Percentiles rank a stretch among this genome's conserved stretches.
Conservation (phyloP, 768 basidiomycete species). For the Trametes sanguinea region DNA sequence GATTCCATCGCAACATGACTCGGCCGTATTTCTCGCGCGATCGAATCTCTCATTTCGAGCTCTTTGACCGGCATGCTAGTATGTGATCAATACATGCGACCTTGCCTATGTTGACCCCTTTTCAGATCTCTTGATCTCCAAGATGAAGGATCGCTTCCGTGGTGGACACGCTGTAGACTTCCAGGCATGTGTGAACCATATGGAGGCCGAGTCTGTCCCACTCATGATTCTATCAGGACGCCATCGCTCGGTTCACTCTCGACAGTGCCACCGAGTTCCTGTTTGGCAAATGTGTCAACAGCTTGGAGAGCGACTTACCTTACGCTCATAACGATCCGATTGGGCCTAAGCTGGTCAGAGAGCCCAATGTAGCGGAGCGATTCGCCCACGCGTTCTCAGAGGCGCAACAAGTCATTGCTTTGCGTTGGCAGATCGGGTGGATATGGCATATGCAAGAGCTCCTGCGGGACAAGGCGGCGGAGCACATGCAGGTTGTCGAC, state of each 20-base stretch:
- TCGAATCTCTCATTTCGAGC: slow-evolving; percentile 37
- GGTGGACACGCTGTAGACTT: slow-evolving; percentile 22
- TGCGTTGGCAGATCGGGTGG: slow-evolving; percentile 34
- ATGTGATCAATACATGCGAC: no score
- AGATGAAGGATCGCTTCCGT: no score
- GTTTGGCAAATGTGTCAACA: slow-evolving; percentile 47
- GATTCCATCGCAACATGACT: slow-evolving; percentile 39
- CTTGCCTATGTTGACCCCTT: not conserved
- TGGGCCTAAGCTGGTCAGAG: not conserved
- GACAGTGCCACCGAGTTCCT: slow-evolving; percentile 58
- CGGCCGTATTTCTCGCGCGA: slow-evolving; percentile 41
- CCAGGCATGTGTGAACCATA: slow-evolving; percentile 18
- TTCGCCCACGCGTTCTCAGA: slow-evolving; percentile 33
- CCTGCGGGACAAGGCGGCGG: slow-evolving; percentile 32
- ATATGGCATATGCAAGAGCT: slow-evolving; percentile 46
- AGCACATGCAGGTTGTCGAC: slow-evolving; percentile 42
- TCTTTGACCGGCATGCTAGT: slow-evolving; percentile 42
- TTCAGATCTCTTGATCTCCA: not conserved
- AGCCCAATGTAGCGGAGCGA: slow-evolving; percentile 11
- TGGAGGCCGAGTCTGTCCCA: not conserved
- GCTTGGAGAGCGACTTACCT: slow-evolving; percentile 32
- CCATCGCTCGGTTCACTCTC: slow-evolving; percentile 49
- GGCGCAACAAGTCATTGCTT: slow-evolving; percentile 35
- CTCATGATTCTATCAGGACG: slow-evolving; percentile 36
- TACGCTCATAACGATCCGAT: slow-evolving; percentile 8